Percentiles rank a stretch among this genome's conserved stretches.
phyloP scores from a whole-genome alignment of 371 early-diverging fungal genomes.

The Apophysomyces elegans region DNA sequence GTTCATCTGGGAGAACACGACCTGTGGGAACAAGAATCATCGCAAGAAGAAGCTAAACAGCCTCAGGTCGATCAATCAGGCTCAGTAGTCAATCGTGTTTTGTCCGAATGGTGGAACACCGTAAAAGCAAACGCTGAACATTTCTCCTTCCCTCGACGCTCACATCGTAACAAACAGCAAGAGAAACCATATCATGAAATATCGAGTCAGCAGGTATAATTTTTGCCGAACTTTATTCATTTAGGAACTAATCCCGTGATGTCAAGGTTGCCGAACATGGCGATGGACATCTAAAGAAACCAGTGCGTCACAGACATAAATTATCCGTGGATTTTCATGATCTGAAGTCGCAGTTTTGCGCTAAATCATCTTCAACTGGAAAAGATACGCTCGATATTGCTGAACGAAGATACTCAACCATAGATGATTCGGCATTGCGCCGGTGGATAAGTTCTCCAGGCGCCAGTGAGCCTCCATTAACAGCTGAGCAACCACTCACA shows the following conservation, averaged over 20 bases:
- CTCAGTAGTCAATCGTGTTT: constrained; percentile 13
- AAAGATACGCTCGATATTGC: not conserved
- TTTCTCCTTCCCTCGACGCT: constrained; percentile 13
- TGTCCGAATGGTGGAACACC: constrained; percentile 26
- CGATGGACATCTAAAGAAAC: not conserved
- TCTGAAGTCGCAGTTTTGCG: not conserved
- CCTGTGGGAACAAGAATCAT: not conserved
- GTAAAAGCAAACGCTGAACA: constrained; percentile 29
- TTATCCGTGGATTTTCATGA: constrained; percentile 11
- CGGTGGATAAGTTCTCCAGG: not conserved
- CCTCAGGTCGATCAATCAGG: not conserved
- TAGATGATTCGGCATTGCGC: not conserved
- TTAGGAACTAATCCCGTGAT: not conserved
- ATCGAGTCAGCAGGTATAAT: not conserved
- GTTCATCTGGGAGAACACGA: not conserved
- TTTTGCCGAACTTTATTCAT: not conserved
- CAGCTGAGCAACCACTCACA: not conserved
- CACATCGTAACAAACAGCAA: constrained; percentile 9
- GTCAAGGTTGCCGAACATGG: not conserved
- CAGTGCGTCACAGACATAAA: constrained; percentile 7
- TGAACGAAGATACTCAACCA: not conserved
- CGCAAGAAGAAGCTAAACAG: not conserved
- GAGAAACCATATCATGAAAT: not conserved
- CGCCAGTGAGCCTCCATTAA: not conserved
- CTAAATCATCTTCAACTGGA: not conserved